A percentile compares a stretch with the other conserved stretches of the same genome.
Conservation (phyloP, 2,329 filamentous ascomycete genomes). For the Epichloe coenophiala region DNA sequence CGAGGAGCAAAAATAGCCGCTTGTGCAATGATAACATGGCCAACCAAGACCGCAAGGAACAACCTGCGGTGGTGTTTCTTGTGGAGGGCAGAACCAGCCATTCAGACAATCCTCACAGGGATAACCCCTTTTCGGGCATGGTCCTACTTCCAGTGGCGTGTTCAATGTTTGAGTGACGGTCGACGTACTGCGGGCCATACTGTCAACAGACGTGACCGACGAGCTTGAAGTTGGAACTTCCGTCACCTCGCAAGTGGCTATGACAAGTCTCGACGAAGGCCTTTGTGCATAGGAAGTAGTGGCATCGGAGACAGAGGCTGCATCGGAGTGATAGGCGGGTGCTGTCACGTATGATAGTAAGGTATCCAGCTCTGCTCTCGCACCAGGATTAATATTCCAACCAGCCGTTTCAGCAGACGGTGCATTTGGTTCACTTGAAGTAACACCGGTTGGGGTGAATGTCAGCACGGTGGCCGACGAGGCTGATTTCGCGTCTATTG, state of each 20-base stretch:
- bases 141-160: slow-evolving; percentile 1
- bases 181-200: background rate
- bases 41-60: slow-evolving; percentile 17
- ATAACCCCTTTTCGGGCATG: slow-evolving; percentile 15
- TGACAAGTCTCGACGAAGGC: background rate
- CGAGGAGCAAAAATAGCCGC: slow-evolving; percentile 15
- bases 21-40: slow-evolving; percentile 18
- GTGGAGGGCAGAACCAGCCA: slow-evolving; percentile 19
- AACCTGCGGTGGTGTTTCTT: slow-evolving; percentile 17
- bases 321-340: background rate
- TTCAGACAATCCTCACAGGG: slow-evolving; percentile 16
- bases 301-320: background rate
- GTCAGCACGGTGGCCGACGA: slow-evolving; percentile 3
- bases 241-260: background rate
- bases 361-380: background rate
- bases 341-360: background rate
- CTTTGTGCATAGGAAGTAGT: background rate
- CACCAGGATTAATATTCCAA: slow-evolving; percentile 2
- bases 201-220: background rate
- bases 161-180: background rate
- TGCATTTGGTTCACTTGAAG: background rate
- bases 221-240: background rate
- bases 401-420: background rate
- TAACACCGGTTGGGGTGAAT: background rate
- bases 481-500: background rate